Evolutionary conservation across 2,329 filamentous ascomycete species (phyloP).

Genomic region (Diaporthe ampelina): DNA sequence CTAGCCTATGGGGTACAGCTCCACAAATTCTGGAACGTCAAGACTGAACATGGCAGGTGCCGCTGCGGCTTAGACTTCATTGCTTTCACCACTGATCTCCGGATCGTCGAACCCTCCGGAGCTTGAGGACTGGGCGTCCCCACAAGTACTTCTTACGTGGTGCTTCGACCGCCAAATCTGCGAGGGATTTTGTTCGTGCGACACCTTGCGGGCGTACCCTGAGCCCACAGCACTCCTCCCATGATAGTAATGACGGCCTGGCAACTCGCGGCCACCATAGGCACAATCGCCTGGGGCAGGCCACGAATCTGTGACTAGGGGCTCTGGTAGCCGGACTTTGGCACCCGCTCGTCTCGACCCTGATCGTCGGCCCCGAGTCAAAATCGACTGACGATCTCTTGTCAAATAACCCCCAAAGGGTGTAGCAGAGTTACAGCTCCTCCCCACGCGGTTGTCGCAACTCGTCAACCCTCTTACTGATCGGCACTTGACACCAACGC

Average conservation of each 20-base stretch:
- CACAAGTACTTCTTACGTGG: background rate
- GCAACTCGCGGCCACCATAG: background rate
- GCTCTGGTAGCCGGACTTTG: background rate
- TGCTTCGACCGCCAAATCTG: background rate
- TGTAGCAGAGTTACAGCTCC: conserved; percentile 25
- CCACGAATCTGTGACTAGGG: conserved; percentile 2
- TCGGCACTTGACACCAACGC: background rate
- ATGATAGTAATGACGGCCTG: background rate
- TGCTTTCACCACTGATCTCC: conserved; percentile 8
- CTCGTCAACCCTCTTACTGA: background rate
- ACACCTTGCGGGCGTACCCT: conserved; percentile 14
- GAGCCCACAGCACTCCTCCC: conserved; percentile 17
- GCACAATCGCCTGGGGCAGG: background rate
- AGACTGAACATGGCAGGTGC: background rate
- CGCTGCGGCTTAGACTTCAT: conserved; percentile 7
- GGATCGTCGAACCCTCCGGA: conserved; percentile 16
- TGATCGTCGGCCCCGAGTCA: conserved; percentile 21
- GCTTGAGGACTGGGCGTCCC: conserved; percentile 22
- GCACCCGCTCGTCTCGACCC: background rate
- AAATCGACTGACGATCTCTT: background rate
- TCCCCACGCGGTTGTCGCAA: conserved; percentile 21
- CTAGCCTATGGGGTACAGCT: conserved; percentile 3
- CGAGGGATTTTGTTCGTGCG: conserved; percentile 3
- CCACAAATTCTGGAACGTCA: conserved; percentile 24
- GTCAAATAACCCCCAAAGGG: background rate